Base-by-base conservation (phyloP, 805 yeast genomes). In the Candida silvicultrix region DNA sequence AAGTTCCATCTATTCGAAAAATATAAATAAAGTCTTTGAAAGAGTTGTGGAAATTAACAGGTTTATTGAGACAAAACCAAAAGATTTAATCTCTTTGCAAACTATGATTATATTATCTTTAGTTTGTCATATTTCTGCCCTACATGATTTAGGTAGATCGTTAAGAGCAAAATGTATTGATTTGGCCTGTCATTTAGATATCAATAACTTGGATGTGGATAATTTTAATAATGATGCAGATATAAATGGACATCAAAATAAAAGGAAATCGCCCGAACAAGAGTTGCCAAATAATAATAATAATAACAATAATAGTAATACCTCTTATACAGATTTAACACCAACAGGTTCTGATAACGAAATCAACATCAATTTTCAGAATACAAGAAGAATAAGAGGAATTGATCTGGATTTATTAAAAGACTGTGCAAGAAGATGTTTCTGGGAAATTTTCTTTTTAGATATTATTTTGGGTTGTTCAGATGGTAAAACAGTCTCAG, bases 401-500 rank as follows among this genome's bases (percentile, higher is more conserved):
- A 32, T 59, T 38, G 46, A 49, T 12, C 59, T 49, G 3, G 34
- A 32, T 4, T 41, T 46, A 12, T 15, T 62, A 8, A 51, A 54
- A 21, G 62, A 60, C 14, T 46, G 65, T 37, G 70, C 71, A 5
- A 64, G 81, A 45, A 62, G 78, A 46, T 65, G 74, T 11, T 69
- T 74, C 49, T 76, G 81, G 81, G 81, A 76, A 46, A 54, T 74
- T 6, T 71, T 72, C 52, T 76, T 74, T 53, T 64, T 76, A 43
- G 81, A 76, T 56, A 72, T 76, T 10, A 62, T 75, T 34, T 73
- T 74, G 48, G 81, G 80, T 1, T 75, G 79, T 7, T 78, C 81
- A 0, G 77, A 76, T 42, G 81, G 80, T 11, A 64, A 62, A 42
- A 59, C 77, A 1, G 56, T 66, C 14, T 73, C 79, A 2, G 53